Evolutionary conservation across 1,284 basidiomycete species (phyloP).

Genomic region (Boletus sp.): DNA sequence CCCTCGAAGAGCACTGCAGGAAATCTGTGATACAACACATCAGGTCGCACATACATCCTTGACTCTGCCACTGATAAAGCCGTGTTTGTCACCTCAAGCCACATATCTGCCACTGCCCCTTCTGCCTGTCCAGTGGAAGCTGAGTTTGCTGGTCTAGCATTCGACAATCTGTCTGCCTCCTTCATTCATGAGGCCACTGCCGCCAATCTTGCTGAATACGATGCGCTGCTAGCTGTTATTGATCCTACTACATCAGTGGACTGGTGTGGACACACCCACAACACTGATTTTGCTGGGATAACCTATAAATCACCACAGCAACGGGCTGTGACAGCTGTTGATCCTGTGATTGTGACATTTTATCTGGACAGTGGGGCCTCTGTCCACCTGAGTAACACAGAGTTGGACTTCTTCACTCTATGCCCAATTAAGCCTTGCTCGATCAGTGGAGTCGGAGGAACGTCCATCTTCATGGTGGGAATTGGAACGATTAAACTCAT

Average conservation of each 20-base stretch:
- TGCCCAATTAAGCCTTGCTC: not conserved
- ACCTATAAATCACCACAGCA: not conserved
- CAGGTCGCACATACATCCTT: not conserved
- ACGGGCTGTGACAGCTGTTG: not conserved
- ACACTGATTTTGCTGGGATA: not conserved
- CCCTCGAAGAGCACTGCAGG: too few relatives aligned
- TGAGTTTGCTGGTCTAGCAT: not conserved
- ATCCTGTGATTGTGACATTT: not conserved
- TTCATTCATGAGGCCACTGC: not conserved
- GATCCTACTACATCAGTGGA: not conserved
- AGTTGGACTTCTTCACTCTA: not conserved
- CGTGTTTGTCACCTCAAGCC: not conserved
- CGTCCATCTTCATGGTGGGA: not conserved
- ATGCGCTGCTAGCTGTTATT: too few relatives aligned
- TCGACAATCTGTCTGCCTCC: not conserved
- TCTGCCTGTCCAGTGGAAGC: too few relatives aligned
- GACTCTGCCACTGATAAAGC: not conserved
- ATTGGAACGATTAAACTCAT: not conserved
- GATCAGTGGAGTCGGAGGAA: not conserved
- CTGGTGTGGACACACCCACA: not conserved
- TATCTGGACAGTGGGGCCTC: not conserved
- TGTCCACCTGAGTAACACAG: not conserved
- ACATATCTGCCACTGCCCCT: too few relatives aligned
- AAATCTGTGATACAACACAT: not conserved
- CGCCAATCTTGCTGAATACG: not conserved